Base-by-base conservation (phyloP, 805 yeast species). In the Schizosaccharomyces cryophilus region DNA sequence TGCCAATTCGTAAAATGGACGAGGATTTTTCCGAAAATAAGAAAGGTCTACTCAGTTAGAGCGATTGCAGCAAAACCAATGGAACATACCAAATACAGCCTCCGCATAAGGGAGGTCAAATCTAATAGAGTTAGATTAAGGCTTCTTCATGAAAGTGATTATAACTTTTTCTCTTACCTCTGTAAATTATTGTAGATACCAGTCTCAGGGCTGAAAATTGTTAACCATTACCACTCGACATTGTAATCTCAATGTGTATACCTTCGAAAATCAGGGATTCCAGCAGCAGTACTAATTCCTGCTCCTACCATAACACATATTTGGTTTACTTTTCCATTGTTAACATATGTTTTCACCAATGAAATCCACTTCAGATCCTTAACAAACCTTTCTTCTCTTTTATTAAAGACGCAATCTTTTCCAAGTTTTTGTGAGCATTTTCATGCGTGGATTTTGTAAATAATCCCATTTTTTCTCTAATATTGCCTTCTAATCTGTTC, bases 251-350 rank as follows among this genome's bases (percentile, higher is more conserved):
- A n/a, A n/a, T n/a, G n/a, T n/a, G n/a, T n/a, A n/a, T 45, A 21
- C 51, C 51, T 82, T 65, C 97, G 75, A 70, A 90, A 90, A 70
- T 90, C 98, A 0, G 97, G 98, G 58, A 89, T 90, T 0, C 97
- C 98, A 58, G 95, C 88, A 2, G 85, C 75, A 0, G 97, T 90
- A 2, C 96, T 87, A 48, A 88, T 82, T 0, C 98, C 98, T 0
- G 98, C 98, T 0, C 98, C 98, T 7, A 82, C 83, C 72, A 65
- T 65, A 47, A 65, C 65, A 31, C 63, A 64, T 31, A 65, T 64
- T 24, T 62, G 60, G 26, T 59, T 59, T 11, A 24, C 56, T 51
- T 51, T 24, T 5, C 9, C 30, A 29, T 24, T 17, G 26, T 19
- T 45, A n/a, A 24, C 51, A 45, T 45, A 19, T 19, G 51, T 13